Evolutionary conservation across 2,329 filamentous ascomycete genomes (phyloP), one percentile per base, ranked within the genome.

Genomic region (Colletotrichum sp.): DNA sequence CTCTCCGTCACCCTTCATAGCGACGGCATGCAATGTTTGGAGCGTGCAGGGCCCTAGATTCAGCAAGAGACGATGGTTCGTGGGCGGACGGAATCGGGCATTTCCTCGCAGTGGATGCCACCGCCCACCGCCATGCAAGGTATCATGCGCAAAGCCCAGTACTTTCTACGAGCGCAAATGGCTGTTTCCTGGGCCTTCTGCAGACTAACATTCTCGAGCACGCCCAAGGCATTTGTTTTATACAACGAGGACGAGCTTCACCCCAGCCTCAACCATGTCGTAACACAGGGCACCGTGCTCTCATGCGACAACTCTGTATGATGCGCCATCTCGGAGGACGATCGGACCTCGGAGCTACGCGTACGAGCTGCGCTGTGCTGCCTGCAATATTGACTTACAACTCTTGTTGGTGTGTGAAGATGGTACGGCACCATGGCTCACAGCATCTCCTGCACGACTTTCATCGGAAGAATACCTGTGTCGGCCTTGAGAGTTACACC

Each of bases 91-190:
- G 68, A 62, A 60, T 67, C 68, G 62, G 68, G 52, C 72, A 63
- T 60, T 66, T 72, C 68, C 36, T 26, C 32, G 72, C 52, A 21
- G 68, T 71, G 72, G 59, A 30, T 71, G 72, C 72, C 49, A 57
- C 32, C 32, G 55, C 36, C 60, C 60, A 59, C 32, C 21, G 24
- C 52, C 49, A 21, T 26, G 30, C 24, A 49, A n/a, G 39, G 18
- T 49, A 21, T 49, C 39, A n/a, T 49, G 39, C 39, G 39, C 18
- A 24, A 63, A 21, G 36, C 57, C 63, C 55, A 60, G 39, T 65
- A 21, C n/a, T 60, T 64, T 64, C 55, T 39, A 63, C 55, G 24
- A 28, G 26, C 21, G 39, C 10, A 12, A 57, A 26, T 57, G 21
- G 52, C n/a, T 15, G 21, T 57, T 57, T 26, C 21, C 24, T 57